Percentiles rank a stretch among this genome's conserved stretches.
Conservation (phyloP, 1,139 yeast genomes). For the Kluyveromyces sp. region DNA sequence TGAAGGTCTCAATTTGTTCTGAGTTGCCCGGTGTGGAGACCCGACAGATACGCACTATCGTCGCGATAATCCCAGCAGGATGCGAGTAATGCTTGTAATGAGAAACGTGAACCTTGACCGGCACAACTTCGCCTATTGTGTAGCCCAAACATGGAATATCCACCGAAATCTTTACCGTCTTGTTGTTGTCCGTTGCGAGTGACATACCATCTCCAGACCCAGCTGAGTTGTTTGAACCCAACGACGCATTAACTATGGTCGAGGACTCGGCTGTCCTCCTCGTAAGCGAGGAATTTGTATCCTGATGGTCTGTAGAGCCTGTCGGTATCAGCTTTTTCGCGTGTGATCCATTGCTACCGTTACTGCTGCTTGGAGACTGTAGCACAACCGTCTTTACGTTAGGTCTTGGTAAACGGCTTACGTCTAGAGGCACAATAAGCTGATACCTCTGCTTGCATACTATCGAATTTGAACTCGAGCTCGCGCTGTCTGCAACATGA, state of each 20-base stretch:
- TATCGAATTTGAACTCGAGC: not conserved
- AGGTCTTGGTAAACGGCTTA: slow-evolving; percentile 56
- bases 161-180: slow-evolving; percentile 46
- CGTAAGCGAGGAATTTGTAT: slow-evolving; percentile 21
- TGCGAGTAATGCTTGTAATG: slow-evolving; percentile 70
- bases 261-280: slow-evolving; percentile 16
- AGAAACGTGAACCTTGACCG: slow-evolving; percentile 56
- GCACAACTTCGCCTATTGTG: slow-evolving; percentile 70
- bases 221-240: slow-evolving; percentile 11
- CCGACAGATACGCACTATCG: slow-evolving; percentile 74
- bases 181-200: slow-evolving; percentile 13
- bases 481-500: not conserved
- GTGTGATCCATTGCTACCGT: not conserved
- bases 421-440: slow-evolving; percentile 68
- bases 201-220: slow-evolving; percentile 7
- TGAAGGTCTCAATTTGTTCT: slow-evolving; percentile 61
- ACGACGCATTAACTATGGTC: slow-evolving; percentile 11
- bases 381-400: slow-evolving; percentile 60
- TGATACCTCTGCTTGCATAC: slow-evolving; percentile 32
- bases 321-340: slow-evolving; percentile 6
- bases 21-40: slow-evolving; percentile 58
- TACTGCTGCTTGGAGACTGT: slow-evolving; percentile 33
- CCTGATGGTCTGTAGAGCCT: slow-evolving; percentile 15
- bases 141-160: slow-evolving; percentile 64
- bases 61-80: slow-evolving; percentile 69